phyloP scores from a whole-genome alignment of 768 basidiomycete species.

The Rhizopogon rudus region DNA sequence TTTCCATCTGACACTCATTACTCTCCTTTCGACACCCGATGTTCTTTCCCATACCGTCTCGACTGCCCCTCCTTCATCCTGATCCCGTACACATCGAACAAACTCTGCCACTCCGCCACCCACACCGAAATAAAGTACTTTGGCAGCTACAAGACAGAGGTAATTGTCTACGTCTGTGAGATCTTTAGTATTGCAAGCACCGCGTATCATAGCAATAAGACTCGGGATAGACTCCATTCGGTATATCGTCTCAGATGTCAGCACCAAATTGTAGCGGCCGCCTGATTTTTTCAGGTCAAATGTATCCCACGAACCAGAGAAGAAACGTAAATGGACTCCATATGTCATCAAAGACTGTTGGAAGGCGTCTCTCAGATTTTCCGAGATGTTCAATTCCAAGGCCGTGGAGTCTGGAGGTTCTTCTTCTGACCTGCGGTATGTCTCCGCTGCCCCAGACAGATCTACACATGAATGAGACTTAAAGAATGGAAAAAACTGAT shows the following conservation, averaged over 20 bases:
- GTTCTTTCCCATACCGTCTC: slow-evolving; percentile 61
- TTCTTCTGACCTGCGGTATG: slow-evolving; percentile 36
- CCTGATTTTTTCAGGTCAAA: slow-evolving; percentile 34
- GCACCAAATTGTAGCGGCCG: slow-evolving; percentile 59
- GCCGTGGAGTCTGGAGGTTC: slow-evolving; percentile 26
- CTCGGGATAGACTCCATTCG: slow-evolving; percentile 55
- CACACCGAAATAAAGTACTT: slow-evolving; percentile 92
- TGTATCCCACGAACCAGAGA: slow-evolving; percentile 74
- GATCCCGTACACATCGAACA: slow-evolving; percentile 43
- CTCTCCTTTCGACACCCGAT: slow-evolving; percentile 66
- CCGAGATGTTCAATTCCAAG: slow-evolving; percentile 58
- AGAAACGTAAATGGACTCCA: slow-evolving; percentile 65
- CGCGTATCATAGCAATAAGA: slow-evolving; percentile 50
- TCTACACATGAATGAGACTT: slow-evolving; percentile 34
- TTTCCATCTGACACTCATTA: slow-evolving; percentile 61
- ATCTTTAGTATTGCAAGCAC: slow-evolving; percentile 24
- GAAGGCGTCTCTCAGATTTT: slow-evolving; percentile 63
- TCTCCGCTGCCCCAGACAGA: slow-evolving; percentile 50
- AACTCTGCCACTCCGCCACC: slow-evolving; percentile 86
- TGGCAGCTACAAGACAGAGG: slow-evolving; percentile 80
- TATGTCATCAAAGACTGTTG: slow-evolving; percentile 45
- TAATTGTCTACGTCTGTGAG: slow-evolving; percentile 6
- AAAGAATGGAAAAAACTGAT: background rate
- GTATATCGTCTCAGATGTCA: slow-evolving; percentile 96
- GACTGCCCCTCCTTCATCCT: slow-evolving; percentile 35